phyloP scores from a whole-genome alignment of 352 stramenopile species.

The Globisporangium middletonii region DNA sequence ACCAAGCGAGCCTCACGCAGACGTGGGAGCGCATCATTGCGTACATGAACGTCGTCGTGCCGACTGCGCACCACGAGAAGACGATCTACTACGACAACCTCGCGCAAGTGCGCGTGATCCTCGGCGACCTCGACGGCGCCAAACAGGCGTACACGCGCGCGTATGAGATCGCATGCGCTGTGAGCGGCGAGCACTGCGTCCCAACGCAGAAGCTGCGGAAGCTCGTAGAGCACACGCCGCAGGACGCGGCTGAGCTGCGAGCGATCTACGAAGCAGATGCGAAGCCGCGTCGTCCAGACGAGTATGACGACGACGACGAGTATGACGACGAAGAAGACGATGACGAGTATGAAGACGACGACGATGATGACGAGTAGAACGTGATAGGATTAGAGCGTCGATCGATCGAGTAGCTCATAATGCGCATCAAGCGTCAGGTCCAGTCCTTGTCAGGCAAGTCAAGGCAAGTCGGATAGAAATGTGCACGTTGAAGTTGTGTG shows the following conservation, averaged over 20 bases:
- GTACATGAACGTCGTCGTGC: constrained; percentile 67
- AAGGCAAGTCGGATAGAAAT: too few relatives aligned
- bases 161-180: constrained; percentile 50
- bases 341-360: background rate
- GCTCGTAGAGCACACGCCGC: constrained; percentile 58
- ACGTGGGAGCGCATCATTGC: constrained; percentile 66
- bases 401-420: background rate
- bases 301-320: constrained; percentile 23
- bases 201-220: constrained; percentile 56
- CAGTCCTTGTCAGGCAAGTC: too few relatives aligned
- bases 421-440: too few relatives aligned
- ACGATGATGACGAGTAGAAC: constrained; percentile 3
- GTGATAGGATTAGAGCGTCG: too few relatives aligned
- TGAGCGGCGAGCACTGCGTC: constrained; percentile 52
- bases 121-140: constrained; percentile 45
- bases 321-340: constrained; percentile 2
- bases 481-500: background rate
- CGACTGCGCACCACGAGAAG: constrained; percentile 67
- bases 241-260: constrained; percentile 51
- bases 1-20: constrained; percentile 32
- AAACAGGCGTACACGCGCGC: constrained; percentile 47
- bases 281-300: constrained; percentile 22
- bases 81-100: constrained; percentile 85
- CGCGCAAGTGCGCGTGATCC: constrained; percentile 60
- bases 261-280: constrained; percentile 47